Evolutionary conservation across 345 rosid species (phyloP), one percentile per base, ranked within the genome.

Genomic region (Salix viminalis): DNA sequence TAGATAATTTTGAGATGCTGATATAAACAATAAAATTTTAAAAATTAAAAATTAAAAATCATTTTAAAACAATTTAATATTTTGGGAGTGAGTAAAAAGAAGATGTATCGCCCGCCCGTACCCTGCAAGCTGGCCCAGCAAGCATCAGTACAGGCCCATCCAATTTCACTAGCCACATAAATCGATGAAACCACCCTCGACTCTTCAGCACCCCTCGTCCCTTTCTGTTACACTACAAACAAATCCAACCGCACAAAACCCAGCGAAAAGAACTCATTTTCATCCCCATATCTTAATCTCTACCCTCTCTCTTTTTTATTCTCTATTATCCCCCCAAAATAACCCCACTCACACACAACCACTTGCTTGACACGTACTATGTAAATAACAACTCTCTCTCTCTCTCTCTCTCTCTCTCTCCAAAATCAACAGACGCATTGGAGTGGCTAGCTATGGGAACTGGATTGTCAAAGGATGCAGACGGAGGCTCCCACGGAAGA

Each of bases 381-480:
- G 9, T 54, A 56, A n/a, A 21, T 56, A n/a, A 23, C 15, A 58
- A 21, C 62, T 23, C 64, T 10, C 26, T 58, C 28, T 8, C 26
- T 36, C 37, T 5, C 37, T 5, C 26, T 24, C 1, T 24, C 37
- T 28, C 1, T 56, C 26, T 2, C 0, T 2, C 61, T 58, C 26
- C 23, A 58, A 58, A 58, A n/a, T 58, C 64, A 58, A 58, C 5
- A 58, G 64, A n/a, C 64, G 52, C 16, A 14, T 46, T 46, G 18
- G 39, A 42, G 32, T 28, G 28, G 48, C 11, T n/a, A 48, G 64
- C 37, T 48, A 95, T 96, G 99, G 99, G 98, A 58, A 81, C 96
- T 11, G 87, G 89, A 37, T 72, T 88, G 56, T 96, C 99, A 62
- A 93, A 82, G 87, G 86, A 80, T 71, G 80, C 52, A 26, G 98